phyloP scores from a whole-genome alignment of 192 early-diverging fungal genomes.

The Coemansia sp. region DNA sequence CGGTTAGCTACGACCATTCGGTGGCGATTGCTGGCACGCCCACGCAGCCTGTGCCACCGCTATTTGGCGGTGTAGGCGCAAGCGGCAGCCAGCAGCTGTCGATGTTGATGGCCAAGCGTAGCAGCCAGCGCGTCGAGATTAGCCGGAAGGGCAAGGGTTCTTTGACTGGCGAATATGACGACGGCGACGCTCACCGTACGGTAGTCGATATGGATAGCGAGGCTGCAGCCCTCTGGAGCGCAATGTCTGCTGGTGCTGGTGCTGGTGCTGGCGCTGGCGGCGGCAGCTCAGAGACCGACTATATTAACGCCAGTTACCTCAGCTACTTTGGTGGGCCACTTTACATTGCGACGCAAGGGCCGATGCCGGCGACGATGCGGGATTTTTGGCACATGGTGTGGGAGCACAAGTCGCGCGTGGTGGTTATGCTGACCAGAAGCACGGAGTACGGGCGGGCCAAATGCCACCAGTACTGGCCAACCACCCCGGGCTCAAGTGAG shows the following conservation, averaged over 20 bases:
- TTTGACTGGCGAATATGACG: conserved; percentile 44
- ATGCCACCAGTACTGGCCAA: conserved; percentile 89
- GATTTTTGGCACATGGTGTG: conserved; percentile 94
- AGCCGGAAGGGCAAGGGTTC: conserved; percentile 37
- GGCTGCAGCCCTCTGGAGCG: conserved; percentile 8
- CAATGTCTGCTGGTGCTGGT: neutral
- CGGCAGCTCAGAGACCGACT: conserved; percentile 53
- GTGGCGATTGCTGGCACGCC: neutral
- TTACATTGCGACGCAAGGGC: conserved; percentile 93
- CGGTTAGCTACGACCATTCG: conserved; percentile 7
- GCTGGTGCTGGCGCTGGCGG: neutral
- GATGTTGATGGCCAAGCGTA: conserved; percentile 9
- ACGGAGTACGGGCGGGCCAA: conserved; percentile 74
- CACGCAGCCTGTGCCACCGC: neutral
- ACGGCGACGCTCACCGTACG: conserved; percentile 12
- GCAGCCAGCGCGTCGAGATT: conserved; percentile 30
- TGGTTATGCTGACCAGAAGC: conserved; percentile 89
- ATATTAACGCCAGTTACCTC: conserved; percentile 87
- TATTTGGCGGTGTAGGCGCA: neutral
- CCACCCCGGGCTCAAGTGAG: conserved; percentile 30
- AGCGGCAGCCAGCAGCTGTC: neutral
- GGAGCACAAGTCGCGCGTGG: conserved; percentile 73
- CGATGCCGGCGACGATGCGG: conserved; percentile 68
- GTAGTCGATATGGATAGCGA: neutral
- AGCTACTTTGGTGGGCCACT: conserved; percentile 51